Base-by-base conservation (phyloP, 139 green algal species). In the Haematococcus sp. region DNA sequence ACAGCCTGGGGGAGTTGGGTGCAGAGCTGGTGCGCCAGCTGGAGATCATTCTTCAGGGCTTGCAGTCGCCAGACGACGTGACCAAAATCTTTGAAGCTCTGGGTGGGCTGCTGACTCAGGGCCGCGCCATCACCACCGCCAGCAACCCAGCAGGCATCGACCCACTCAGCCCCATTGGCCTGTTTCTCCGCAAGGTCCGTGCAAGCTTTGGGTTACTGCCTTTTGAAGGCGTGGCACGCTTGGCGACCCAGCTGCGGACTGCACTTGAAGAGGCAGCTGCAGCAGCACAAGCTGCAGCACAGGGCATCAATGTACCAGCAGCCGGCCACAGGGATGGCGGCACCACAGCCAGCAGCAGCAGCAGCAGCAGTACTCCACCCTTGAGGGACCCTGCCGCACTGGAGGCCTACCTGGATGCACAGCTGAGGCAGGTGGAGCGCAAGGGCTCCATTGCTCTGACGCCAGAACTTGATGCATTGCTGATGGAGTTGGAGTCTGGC, bases 151-250 rank as follows among this genome's bases (percentile, higher is more conserved):
- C 35, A 22, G 76, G 69, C 16, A 46, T 81, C 23, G 69, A 76
- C 52, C 76, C 68, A 0, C 2, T 17, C 52, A 71, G 52, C 54
- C 76, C 76, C 4, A 32, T 88, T 35, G 83, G 83, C 3, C 46
- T 83, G 0, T 86, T 79, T 63, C 35, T 88, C 20, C 77, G 80
- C 23, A 68, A 71, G 22, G 55, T 69, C 73, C 67, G 70, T 0
- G 63, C 75, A 0, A 31, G 52, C 23, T 84, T 87, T 33, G 59
- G 43, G 9, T 15, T 54, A 16, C 67, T 87, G 58, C 28, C 70
- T 23, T 87, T 85, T 30, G 83, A 88, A 71, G 74, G 35, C 1
- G 65, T 70, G 30, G 63, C 60, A 30, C 32, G n/a, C 31, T 63
- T 82, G 19, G 22, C 35, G 5, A 51, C 32, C 33, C 22, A 23